Percentiles rank a stretch among this genome's conserved stretches.
Evolutionary conservation across 2,329 filamentous ascomycete genomes (phyloP).

Genomic region (Diaporthe eres): DNA sequence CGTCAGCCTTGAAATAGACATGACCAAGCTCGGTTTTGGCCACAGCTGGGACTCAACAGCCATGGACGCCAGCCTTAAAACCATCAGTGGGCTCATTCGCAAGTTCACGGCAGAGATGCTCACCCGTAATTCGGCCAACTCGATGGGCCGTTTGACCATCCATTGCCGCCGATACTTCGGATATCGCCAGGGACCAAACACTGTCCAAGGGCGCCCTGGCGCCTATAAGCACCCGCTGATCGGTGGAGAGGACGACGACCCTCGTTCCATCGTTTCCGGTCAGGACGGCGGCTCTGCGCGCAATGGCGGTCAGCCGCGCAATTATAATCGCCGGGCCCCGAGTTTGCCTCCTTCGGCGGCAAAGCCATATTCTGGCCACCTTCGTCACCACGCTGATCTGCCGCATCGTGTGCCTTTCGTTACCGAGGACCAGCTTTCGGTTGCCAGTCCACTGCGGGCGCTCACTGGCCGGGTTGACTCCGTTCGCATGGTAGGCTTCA

Average conservation of each 20-base stretch:
- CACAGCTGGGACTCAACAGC: constrained; percentile 44
- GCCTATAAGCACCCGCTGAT: constrained; percentile 5
- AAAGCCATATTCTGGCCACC: constrained; percentile 37
- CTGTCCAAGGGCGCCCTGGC: not conserved
- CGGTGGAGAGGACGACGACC: not conserved
- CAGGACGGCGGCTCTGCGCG: not conserved
- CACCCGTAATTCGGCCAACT: constrained; percentile 45
- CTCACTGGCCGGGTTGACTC: constrained; percentile 51
- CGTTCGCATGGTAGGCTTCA: constrained; percentile 55
- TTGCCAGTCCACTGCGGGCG: constrained; percentile 51
- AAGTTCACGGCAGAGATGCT: constrained; percentile 47
- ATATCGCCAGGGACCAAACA: constrained; percentile 36
- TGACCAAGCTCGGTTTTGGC: constrained; percentile 55
- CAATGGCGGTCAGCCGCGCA: constrained; percentile 18
- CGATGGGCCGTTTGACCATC: constrained; percentile 50
- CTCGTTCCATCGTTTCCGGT: not conserved
- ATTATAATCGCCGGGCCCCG: constrained; percentile 15
- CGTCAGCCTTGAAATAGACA: constrained; percentile 58
- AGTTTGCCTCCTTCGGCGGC: constrained; percentile 40
- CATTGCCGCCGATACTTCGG: constrained; percentile 55
- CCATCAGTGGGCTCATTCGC: constrained; percentile 48
- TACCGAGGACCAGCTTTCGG: constrained; percentile 49
- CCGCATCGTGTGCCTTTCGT: constrained; percentile 47
- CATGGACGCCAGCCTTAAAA: constrained; percentile 46
- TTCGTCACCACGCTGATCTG: constrained; percentile 33